A percentile compares a stretch with the other conserved stretches of the same genome.
Evolutionary conservation across 345 rosid genomes (phyloP).

Genomic region (Salix brachista): DNA sequence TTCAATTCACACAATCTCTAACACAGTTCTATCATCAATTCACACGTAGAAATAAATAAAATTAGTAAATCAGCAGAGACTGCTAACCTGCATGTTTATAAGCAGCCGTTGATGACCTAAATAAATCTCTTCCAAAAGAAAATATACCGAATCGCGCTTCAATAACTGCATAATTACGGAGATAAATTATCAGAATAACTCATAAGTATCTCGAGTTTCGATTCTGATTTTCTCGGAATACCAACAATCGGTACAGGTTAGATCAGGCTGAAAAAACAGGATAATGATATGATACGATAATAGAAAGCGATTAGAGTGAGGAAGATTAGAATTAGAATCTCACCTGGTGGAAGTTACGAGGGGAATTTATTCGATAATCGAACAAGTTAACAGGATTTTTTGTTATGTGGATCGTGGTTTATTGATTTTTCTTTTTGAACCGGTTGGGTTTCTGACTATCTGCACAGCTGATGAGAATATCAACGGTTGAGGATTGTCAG

Average conservation of each 20-base stretch:
- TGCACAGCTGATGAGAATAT: neutral
- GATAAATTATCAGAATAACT: neutral
- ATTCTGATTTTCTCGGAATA: neutral
- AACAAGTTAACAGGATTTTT: neutral
- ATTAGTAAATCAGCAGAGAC: neutral
- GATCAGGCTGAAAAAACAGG: neutral
- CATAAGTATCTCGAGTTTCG: neutral
- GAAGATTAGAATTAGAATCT: neutral
- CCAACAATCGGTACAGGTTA: neutral
- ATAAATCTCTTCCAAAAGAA: neutral
- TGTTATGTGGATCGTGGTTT: neutral
- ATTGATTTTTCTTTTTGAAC: no score
- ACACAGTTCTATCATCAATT: neutral
- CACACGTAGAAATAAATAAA: neutral
- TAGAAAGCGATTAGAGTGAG: neutral
- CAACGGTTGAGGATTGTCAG: neutral
- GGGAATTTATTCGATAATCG: neutral
- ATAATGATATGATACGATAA: neutral
- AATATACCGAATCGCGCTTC: neutral
- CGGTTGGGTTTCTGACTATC: neutral
- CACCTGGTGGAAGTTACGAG: neutral
- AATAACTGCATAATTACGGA: neutral
- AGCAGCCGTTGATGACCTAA: neutral
- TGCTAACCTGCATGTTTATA: neutral
- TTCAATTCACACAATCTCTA: neutral